Conservation (phyloP, 2,329 filamentous ascomycete genomes). For the Celoporthe dispersa region DNA sequence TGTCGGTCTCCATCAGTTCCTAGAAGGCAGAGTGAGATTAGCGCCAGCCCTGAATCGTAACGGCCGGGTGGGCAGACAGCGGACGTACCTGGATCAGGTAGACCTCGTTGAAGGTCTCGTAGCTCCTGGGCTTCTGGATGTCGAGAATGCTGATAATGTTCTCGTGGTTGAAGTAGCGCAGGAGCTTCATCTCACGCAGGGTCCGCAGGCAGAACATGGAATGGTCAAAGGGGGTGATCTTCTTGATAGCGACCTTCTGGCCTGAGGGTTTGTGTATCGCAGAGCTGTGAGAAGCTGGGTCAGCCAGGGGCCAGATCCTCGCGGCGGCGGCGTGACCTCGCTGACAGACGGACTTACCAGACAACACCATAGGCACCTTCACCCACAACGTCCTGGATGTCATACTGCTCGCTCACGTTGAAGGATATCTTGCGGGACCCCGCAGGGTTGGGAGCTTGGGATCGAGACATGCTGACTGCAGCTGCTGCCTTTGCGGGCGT, state of each 20-base stretch:
- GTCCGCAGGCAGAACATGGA: conserved; percentile 98
- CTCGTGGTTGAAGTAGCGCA: conserved; percentile 99
- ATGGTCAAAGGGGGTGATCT: conserved; percentile 99
- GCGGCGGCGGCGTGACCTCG: background rate
- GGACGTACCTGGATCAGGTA: conserved; percentile 89
- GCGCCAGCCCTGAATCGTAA: background rate
- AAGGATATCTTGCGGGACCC: conserved; percentile 95
- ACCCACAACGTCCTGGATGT: conserved; percentile 98
- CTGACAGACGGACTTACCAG: conserved; percentile 71
- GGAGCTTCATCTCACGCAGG: conserved; percentile 97
- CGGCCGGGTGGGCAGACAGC: background rate
- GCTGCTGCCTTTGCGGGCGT: background rate
- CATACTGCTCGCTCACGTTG: conserved; percentile 99
- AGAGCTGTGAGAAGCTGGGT: conserved; percentile 62
- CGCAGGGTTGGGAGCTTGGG: conserved; percentile 59
- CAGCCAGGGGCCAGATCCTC: conserved; percentile 6
- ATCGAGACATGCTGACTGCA: conserved; percentile 56
- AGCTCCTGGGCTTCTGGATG: conserved; percentile 96
- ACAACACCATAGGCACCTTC: conserved; percentile 98
- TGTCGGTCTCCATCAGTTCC: conserved; percentile 99
- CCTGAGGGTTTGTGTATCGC: conserved; percentile 97
- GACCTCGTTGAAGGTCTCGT: conserved; percentile 95
- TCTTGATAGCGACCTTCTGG: conserved; percentile 99
- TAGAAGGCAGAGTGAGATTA: conserved; percentile 42
- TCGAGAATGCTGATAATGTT: conserved; percentile 99